These are phyloP conservation scores for Metschnikowia lochheadii DNA, from an alignment of 805 yeast genomes.

Conservation along the genomic window DNA sequence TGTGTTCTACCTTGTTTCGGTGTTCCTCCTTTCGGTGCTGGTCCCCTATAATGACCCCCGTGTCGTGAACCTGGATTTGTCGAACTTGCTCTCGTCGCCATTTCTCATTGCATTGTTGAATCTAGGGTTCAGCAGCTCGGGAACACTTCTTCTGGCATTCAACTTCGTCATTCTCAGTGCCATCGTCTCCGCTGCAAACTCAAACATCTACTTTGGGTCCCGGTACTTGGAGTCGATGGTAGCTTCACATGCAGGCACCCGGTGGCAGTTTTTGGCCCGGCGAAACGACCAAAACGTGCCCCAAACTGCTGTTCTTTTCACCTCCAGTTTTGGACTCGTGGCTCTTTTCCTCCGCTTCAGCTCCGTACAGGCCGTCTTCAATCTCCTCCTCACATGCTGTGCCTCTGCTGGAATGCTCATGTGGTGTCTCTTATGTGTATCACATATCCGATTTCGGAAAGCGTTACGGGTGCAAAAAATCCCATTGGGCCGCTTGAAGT, in stretches of 20 bases:
- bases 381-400: conserved; percentile 19
- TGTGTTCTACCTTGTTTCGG: conserved; percentile 15
- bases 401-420: conserved; percentile 26
- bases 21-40: conserved; percentile 16
- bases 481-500: conserved; percentile 3
- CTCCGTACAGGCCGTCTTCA: conserved; percentile 17
- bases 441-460: conserved; percentile 17
- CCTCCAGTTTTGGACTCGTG: conserved; percentile 20
- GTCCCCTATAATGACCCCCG: conserved; percentile 11
- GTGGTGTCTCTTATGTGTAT: conserved; percentile 23
- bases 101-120: conserved; percentile 22
- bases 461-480: conserved; percentile 10
- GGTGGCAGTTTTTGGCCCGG: conserved; percentile 7
- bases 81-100: conserved; percentile 20
- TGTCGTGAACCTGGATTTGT: conserved; percentile 8
- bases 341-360: conserved; percentile 18
- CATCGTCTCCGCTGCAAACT: conserved; percentile 26
- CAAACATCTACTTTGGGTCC: conserved; percentile 27
- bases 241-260: conserved; percentile 4
- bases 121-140: conserved; percentile 12
- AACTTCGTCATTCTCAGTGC: conserved; percentile 21
- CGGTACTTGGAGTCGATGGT: conserved; percentile 20
- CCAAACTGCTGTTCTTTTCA: conserved; percentile 16
- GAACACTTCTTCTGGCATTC: conserved; percentile 15
- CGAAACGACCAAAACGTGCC: conserved; percentile 16